Conservation (phyloP, 495 filamentous ascomycete species). For the Xeromyces bisporus region DNA sequence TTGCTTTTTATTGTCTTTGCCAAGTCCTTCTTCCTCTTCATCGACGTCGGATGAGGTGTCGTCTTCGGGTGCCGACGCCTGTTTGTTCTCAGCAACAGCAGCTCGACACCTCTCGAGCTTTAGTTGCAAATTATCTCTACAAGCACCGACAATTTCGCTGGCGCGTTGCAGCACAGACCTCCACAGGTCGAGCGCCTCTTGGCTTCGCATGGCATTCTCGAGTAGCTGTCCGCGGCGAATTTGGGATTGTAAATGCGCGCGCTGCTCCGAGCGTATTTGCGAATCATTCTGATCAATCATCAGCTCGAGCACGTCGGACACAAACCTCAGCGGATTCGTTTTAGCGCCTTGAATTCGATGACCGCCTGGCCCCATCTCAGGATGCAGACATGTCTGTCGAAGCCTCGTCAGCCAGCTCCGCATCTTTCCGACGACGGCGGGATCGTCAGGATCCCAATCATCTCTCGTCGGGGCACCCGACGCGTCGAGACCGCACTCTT, state of each 20-base stretch:
- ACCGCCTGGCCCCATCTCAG: constrained; percentile 53
- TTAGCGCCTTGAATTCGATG: constrained; percentile 46
- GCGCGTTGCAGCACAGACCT: constrained; percentile 37
- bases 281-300: constrained; percentile 76
- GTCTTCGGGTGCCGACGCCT: constrained; percentile 4
- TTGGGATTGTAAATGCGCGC: constrained; percentile 40
- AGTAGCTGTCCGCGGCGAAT: constrained; percentile 56
- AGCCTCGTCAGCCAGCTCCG: constrained; percentile 50
- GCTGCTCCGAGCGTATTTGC: constrained; percentile 45
- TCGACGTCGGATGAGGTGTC: constrained; percentile 21
- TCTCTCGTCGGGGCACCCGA: constrained; percentile 42
- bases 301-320: constrained; percentile 64
- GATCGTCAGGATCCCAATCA: constrained; percentile 46
- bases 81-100: constrained; percentile 2
- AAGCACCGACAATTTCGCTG: constrained; percentile 41
- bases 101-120: constrained; percentile 23
- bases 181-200: constrained; percentile 53
- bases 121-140: constrained; percentile 38
- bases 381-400: constrained; percentile 75
- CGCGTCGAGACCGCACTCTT: constrained; percentile 43
- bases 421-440: constrained; percentile 44
- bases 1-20: constrained; percentile 29
- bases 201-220: constrained; percentile 40
- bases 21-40: constrained; percentile 27
- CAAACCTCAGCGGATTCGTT: constrained; percentile 53